Base-by-base conservation (phyloP, 2,329 filamentous ascomycete species). In the Leptographium radiaticola region DNA sequence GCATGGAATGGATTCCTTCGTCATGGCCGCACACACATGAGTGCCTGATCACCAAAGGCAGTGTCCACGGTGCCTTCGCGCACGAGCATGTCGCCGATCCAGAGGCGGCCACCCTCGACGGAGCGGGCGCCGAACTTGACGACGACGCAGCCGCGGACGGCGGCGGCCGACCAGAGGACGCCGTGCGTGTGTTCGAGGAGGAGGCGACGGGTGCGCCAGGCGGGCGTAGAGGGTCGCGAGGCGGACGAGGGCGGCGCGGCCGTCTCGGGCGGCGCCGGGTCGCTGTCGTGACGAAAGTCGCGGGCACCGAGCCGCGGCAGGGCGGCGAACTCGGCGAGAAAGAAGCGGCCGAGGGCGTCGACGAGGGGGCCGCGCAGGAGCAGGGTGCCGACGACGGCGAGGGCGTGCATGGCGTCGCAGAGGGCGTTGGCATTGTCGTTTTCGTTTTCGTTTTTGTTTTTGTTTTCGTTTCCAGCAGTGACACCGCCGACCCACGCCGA, bases 51-150 rank as follows among this genome's bases (percentile, higher is more conserved):
- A 2, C 91, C 91, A 72, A 96, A 96, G 13, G 79, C 70, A 51
- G 71, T 67, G 16, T 76, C 70, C 11, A 95, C 74, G 58, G 80
- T 90, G 1, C 86, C 87, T 66, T 95, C 88, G 57, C 80, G 76
- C 47, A 74, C 69, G 48, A 95, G 70, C 79, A 96, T 86, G 8
- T 75, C 75, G 11, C 82, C 81, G 55, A 97, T 75, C 89, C 90
- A 97, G 48, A 78, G 71, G 59, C 87, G 80, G 5, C 84, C 89
- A 31, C 84, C 85, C 66, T 97, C 89, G 30, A 95, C 84, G 46
- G 84, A 84, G 53, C 75, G 76, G 1, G 90, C 87, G 1, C 87
- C 89, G 66, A 97, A 94, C 67, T 97, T 97, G 60, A 97, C 85
- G 31, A 96, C 76, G 4, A 93, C 84, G 63, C 91, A 95, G 5